Base-by-base conservation (phyloP, 1,284 basidiomycete genomes). In the Peniophora sp. region DNA sequence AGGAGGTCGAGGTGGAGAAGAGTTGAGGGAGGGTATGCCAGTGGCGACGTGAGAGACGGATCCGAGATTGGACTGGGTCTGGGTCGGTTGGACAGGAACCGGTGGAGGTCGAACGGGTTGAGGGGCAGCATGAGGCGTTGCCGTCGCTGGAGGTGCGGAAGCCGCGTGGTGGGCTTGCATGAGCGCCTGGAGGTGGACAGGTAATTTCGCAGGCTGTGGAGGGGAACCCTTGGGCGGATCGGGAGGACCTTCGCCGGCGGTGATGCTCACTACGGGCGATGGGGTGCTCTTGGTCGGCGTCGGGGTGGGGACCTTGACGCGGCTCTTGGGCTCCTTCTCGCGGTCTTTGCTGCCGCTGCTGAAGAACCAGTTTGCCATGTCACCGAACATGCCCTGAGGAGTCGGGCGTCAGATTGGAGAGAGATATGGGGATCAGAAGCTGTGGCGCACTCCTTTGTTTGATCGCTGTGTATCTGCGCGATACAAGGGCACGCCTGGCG, bases 241-340 rank as follows among this genome's bases (percentile, higher is more conserved):
- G 5, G 35, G 35, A 14, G 48, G 56, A 24, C 56, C 56, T 53
- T 58, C 51, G 14, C 53, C 51, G 14, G 57, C 56, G 37, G 34
- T 52, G 36, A 57, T 47, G 37, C 52, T 58, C 34, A 58, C 45
- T 35, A 53, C 41, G 11, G 56, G 49, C 14, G 53, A 36, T 15
- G 48, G 24, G 9, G 27, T 32, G 27, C 27, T 32, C 27, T 47
- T 48, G 9, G 37, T 24, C n/a, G n/a, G 6, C n/a, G 37, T 20
- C n/a, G 37, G 37, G 5, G 37, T 15, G 37, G 37, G 37, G 18
- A 41, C 37, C 23, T 10, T 45, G n/a, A 10, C 10, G 14, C 43
- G 14, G 20, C 23, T 24, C 22, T 24, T 24, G 43, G 10, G 12
- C 43, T 45, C 20, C 43, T 24, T 45, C 14, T 24, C 23, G 43